Conservation (phyloP, 2,329 filamentous ascomycete species). For the Xylariaceae sp. region DNA sequence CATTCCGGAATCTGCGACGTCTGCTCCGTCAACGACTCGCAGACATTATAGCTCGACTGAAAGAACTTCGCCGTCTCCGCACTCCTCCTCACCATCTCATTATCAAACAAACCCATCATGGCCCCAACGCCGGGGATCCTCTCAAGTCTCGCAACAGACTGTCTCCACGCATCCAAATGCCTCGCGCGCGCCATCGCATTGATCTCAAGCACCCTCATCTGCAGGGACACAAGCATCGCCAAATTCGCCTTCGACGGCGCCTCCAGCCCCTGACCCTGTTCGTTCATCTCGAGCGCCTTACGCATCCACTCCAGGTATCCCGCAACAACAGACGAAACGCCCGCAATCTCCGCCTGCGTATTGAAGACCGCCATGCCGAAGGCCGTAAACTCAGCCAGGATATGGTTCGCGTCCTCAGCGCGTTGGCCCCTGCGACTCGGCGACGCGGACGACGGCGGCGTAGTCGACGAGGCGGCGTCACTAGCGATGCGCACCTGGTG, state of each 20-base stretch:
- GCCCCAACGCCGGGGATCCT: constrained; percentile 19
- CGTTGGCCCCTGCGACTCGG: constrained; percentile 9
- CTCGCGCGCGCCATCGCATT: constrained; percentile 18
- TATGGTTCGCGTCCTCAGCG: constrained; percentile 21
- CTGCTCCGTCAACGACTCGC: constrained; percentile 17
- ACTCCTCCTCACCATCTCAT: constrained; percentile 21
- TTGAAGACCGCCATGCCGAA: constrained; percentile 24
- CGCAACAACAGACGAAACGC: constrained; percentile 24
- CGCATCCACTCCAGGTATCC: constrained; percentile 25
- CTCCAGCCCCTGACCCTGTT: background rate
- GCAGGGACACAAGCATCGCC: constrained; percentile 21
- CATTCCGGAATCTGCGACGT: constrained; percentile 6
- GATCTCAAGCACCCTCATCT: constrained; percentile 21
- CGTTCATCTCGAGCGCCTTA: constrained; percentile 8
- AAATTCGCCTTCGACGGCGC: constrained; percentile 9
- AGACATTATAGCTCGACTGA: constrained; percentile 17
- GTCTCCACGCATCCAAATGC: constrained; percentile 21
- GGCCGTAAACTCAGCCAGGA: constrained; percentile 23
- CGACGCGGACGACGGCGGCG: constrained; percentile 14
- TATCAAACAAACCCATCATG: constrained; percentile 22
- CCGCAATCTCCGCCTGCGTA: constrained; percentile 24
- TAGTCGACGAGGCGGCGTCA: constrained; percentile 15
- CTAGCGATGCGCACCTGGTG: constrained; percentile 20
- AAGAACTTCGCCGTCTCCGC: constrained; percentile 24
- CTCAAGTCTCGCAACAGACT: constrained; percentile 17